These are phyloP conservation scores for Ophioceras dolichostomum DNA, from an alignment of 2,329 filamentous ascomycete species.

Conservation along the genomic window DNA sequence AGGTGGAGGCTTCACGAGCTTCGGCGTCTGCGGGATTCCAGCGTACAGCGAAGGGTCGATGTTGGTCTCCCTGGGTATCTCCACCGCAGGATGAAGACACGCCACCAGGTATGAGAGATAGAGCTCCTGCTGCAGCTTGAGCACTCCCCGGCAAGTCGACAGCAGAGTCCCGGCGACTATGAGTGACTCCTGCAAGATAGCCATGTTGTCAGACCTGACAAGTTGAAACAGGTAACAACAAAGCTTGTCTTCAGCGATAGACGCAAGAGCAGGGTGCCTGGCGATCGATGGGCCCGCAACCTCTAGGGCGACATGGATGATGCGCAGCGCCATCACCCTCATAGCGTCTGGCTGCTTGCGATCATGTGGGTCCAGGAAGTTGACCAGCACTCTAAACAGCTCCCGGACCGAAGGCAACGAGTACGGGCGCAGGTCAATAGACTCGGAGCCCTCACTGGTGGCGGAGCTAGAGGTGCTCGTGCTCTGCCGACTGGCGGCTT, in stretches of 20 bases:
- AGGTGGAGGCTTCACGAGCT: slow-evolving; percentile 65
- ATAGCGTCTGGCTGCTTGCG: slow-evolving; percentile 86
- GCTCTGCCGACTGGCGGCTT: slow-evolving; percentile 5
- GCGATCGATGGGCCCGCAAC: slow-evolving; percentile 93
- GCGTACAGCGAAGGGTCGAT: slow-evolving; percentile 89
- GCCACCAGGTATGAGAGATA: slow-evolving; percentile 91
- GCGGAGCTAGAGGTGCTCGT: slow-evolving; percentile 10
- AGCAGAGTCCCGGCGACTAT: slow-evolving; percentile 85
- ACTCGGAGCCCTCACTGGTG: slow-evolving; percentile 21
- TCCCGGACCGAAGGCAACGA: slow-evolving; percentile 90
- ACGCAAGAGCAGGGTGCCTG: slow-evolving; percentile 76
- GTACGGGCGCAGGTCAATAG: slow-evolving; percentile 66
- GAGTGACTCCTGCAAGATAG: slow-evolving; percentile 83
- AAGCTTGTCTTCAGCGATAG: slow-evolving; percentile 80
- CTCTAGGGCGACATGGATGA: slow-evolving; percentile 93
- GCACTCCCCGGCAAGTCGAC: slow-evolving; percentile 76
- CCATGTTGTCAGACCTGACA: slow-evolving; percentile 91
- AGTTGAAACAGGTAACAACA: slow-evolving; percentile 94
- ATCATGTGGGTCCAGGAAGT: slow-evolving; percentile 87
- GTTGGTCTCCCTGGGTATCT: slow-evolving; percentile 79
- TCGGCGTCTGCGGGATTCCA: slow-evolving; percentile 84
- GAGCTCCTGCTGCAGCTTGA: slow-evolving; percentile 93
- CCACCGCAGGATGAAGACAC: slow-evolving; percentile 85
- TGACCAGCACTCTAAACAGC: slow-evolving; percentile 85
- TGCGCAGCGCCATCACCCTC: slow-evolving; percentile 92